Evolutionary conservation across 2,329 filamentous ascomycete species (phyloP), one percentile per base, ranked within the genome.

Genomic region (Fusarium sarcochroum): DNA sequence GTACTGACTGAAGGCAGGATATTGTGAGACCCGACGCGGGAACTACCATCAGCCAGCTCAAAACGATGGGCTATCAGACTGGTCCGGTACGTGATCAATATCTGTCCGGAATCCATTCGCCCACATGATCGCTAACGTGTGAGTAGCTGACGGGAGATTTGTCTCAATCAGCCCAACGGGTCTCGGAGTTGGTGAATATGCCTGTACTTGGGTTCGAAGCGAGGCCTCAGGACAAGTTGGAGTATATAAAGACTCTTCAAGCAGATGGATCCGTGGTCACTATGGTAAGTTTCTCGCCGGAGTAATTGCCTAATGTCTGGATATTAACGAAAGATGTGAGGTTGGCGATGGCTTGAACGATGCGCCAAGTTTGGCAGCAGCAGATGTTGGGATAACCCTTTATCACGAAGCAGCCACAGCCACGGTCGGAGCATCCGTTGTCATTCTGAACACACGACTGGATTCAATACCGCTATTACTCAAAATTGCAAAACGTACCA

Each of bases 401-500:
- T 48, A 48, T 25, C 46, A 48, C 32, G 46, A 48, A 8, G 46
- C 35, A 7, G 32, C 46, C 3, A 25, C 46, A 2, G 20, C 46
- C 2, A 48, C 46, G 21, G 32, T 48, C 1, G 32, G 46, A 3
- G 30, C 46, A 20, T 3, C 32, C 3, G 32, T 25, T 0, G 23
- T 48, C 2, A 48, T 48, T 9, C 30, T 48, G 2, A 48, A 48
- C 7, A 23, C 46, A 2, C 2, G 5, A 0, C 15, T 37, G 2
- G 20, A 18, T 2, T 48, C 46, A 2, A 35, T 48, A 15, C 32
- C 32, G 0, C 10, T 37, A 2, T 6, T 48, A 6, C 46, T 48
- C 7, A 17, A 37, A 14, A 34, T 37, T 7, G 14, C 20, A 4
- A 3, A 35, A 1, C 0, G n/a, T 6, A 48, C 30, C 0, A 35